These are phyloP conservation scores for Candida endomychidarum DNA, from an alignment of 805 yeast genomes.

Conservation along the genomic window DNA sequence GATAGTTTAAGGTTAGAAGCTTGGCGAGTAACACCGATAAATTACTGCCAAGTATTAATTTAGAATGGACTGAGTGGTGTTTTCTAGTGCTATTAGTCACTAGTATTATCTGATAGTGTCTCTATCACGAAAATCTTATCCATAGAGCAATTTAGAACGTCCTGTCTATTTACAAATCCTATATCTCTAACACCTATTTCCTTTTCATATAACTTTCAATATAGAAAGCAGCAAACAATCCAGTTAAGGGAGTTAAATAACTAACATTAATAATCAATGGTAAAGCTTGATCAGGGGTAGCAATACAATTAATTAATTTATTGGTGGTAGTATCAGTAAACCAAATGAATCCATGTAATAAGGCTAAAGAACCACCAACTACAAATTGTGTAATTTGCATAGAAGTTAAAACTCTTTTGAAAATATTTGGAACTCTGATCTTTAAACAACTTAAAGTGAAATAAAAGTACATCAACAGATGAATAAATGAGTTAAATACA, in stretches of 20 bases:
- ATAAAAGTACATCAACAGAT: conserved; percentile 71
- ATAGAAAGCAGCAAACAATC: conserved; percentile 63
- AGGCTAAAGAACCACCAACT: conserved; percentile 67
- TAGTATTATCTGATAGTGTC: too few species aligned
- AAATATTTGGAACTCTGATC: conserved; percentile 53
- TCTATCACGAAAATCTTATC: too few species aligned
- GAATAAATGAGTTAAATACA: conserved; percentile 76
- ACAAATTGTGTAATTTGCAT: conserved; percentile 70
- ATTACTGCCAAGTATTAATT: too few species aligned
- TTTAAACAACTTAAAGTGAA: conserved; percentile 60
- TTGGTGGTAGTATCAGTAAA: conserved; percentile 51
- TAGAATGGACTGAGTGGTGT: too few species aligned
- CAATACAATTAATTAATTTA: conserved; percentile 45
- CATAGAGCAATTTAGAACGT: too few species aligned
- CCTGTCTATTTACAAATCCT: not conserved
- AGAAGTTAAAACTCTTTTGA: conserved; percentile 61
- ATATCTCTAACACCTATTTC: conserved; percentile 1
- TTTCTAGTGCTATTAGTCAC: too few species aligned
- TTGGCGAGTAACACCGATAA: too few species aligned
- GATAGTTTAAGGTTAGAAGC: too few species aligned
- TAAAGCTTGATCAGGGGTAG: conserved; percentile 58
- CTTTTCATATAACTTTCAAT: conserved; percentile 52
- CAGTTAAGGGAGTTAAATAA: conserved; percentile 67
- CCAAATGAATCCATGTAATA: conserved; percentile 59
- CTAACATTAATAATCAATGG: conserved; percentile 62